Conservation (phyloP, 164 flowering plant species). For the Vitis labrusca region DNA sequence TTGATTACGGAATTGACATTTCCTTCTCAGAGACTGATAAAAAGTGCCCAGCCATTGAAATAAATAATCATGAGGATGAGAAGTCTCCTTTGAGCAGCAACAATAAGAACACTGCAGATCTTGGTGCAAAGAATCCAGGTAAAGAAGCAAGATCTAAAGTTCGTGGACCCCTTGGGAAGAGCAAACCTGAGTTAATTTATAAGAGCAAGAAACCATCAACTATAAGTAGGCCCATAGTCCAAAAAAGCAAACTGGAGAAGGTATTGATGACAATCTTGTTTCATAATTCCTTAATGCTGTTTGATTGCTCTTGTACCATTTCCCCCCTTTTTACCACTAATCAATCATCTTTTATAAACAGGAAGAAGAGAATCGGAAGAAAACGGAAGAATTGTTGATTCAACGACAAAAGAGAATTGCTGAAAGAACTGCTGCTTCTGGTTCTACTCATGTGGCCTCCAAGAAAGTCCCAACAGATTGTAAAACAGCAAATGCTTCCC, state of each 20-base stretch:
- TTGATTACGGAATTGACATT: conserved; percentile 35
- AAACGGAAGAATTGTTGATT: conserved; percentile 22
- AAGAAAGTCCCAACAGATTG: conserved; percentile 6
- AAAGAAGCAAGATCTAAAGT: conserved; percentile 41
- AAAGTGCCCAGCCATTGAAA: conserved; percentile 18
- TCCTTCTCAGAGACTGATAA: conserved; percentile 28
- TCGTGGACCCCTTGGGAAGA: conserved; percentile 31
- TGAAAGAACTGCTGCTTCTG: conserved; percentile 21
- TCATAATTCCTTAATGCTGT: background rate
- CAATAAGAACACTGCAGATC: conserved; percentile 19
- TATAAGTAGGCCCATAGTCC: conserved; percentile 30
- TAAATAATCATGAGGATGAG: conserved; percentile 21
- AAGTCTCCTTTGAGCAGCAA: conserved; percentile 8
- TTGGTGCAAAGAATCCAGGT: conserved; percentile 21
- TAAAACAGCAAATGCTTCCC: background rate
- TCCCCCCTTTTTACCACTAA: background rate
- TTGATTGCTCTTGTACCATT: background rate
- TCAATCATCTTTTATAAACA: conserved; percentile 2
- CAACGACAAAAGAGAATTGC: conserved; percentile 27
- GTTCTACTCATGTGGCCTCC: background rate
- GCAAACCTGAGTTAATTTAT: conserved; percentile 32
- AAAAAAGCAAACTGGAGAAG: conserved; percentile 55
- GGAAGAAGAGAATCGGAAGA: conserved; percentile 25
- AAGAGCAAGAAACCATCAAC: conserved; percentile 35
- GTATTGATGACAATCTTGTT: conserved; percentile 24